Evolutionary conservation across 495 filamentous ascomycete genomes (phyloP).

Genomic region (Venustampulla echinocandica): DNA sequence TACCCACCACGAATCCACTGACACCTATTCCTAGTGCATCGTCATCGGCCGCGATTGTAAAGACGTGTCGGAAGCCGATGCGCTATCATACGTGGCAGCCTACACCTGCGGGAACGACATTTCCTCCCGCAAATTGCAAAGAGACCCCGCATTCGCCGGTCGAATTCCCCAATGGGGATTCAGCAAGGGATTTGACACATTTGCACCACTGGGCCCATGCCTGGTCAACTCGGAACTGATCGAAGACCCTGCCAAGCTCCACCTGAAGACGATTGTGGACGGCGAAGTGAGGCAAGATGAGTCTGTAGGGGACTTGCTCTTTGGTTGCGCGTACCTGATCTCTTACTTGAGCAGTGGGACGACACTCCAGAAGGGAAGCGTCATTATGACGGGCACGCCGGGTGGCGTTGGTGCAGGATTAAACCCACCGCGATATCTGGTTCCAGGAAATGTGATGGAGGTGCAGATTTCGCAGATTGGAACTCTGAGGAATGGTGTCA

Average conservation of each 20-base stretch:
- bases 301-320: constrained; percentile 30
- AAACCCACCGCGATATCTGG: constrained; percentile 28
- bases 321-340: constrained; percentile 20
- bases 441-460: constrained; percentile 33
- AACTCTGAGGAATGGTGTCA: constrained; percentile 28
- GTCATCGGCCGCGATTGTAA: constrained; percentile 39
- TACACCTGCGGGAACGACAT: constrained; percentile 44
- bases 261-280: constrained; percentile 32
- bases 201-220: constrained; percentile 28
- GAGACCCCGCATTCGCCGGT: constrained; percentile 28
- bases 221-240: constrained; percentile 25
- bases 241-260: constrained; percentile 10
- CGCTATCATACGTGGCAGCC: constrained; percentile 39
- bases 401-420: constrained; percentile 28
- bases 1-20: background rate
- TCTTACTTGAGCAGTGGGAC: constrained; percentile 14
- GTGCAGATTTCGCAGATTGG: constrained; percentile 30
- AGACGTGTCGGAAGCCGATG: constrained; percentile 32
- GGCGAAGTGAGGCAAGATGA: constrained; percentile 32
- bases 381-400: constrained; percentile 27
- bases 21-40: constrained; percentile 15
- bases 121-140: constrained; percentile 38
- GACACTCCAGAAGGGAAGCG: constrained; percentile 21
- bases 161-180: constrained; percentile 22
- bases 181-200: constrained; percentile 25